Evolutionary conservation across 345 rosid genomes (phyloP).

Genomic region (Excoecaria agallocha): DNA sequence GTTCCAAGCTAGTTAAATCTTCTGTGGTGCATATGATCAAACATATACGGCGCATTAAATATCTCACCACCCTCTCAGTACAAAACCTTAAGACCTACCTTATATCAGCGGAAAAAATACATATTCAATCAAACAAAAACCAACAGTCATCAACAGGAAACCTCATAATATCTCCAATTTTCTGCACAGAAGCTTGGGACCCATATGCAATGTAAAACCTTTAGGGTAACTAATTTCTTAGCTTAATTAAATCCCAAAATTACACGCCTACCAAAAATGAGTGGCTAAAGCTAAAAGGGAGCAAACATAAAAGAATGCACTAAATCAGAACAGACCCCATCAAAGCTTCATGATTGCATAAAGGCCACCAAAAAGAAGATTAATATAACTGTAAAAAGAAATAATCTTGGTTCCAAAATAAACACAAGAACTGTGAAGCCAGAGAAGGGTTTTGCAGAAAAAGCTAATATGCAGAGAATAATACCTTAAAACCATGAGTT

Average conservation of each 20-base stretch:
- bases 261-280: not conserved
- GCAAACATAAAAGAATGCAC: not conserved
- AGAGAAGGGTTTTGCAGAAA: conserved; percentile 16
- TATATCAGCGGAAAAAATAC: conserved; percentile 13
- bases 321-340: conserved; percentile 1
- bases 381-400: not conserved
- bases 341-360: conserved; percentile 16
- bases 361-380: conserved; percentile 8
- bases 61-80: not conserved
- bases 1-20: not conserved
- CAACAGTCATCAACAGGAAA: conserved; percentile 19
- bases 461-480: conserved; percentile 18
- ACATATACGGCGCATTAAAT: conserved; percentile 15
- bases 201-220: conserved; percentile 11
- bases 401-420: not conserved
- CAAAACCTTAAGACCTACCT: not conserved
- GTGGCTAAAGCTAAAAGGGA: conserved; percentile 5
- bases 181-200: conserved; percentile 24
- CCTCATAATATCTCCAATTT: conserved; percentile 22
- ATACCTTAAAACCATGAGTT: conserved; percentile 26
- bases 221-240: conserved; percentile 21
- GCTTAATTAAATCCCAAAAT: conserved; percentile 2
- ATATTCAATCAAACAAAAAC: conserved; percentile 15
- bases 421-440: not conserved
- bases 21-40: conserved; percentile 9